Evolutionary conservation across 1,284 basidiomycete species (phyloP).

Genomic region (Sporisorium scitamineum): DNA sequence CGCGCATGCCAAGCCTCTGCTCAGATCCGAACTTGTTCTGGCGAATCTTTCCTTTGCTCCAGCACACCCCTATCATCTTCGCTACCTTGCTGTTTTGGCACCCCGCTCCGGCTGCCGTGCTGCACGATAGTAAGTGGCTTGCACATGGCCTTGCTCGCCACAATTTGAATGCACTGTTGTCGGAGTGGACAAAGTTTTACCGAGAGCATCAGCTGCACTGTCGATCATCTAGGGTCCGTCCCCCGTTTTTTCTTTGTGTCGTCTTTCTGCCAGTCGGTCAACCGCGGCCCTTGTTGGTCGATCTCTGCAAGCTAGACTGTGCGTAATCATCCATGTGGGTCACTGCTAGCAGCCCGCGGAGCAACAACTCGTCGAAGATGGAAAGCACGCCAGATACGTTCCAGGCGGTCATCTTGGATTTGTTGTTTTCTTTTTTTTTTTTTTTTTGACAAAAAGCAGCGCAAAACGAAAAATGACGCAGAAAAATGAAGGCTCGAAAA

Average conservation of each 20-base stretch:
- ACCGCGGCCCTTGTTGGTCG: neutral
- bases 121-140: neutral
- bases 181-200: neutral
- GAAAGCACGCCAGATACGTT: no score
- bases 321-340: no score
- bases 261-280: neutral
- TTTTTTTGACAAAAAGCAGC: no score
- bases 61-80: neutral
- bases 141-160: neutral
- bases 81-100: neutral
- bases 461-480: neutral
- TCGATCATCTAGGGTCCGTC: conserved; percentile 27
- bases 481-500: conserved; percentile 7
- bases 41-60: conserved; percentile 16
- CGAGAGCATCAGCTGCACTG: conserved; percentile 13
- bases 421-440: no score
- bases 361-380: no score
- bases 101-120: neutral
- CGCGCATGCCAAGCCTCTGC: conserved; percentile 12
- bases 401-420: no score
- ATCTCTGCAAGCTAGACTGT: no score
- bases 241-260: neutral
- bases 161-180: neutral
- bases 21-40: conserved; percentile 6
- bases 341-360: no score